These are phyloP conservation scores for Paecilomyces sp. DNA, from an alignment of 2,329 filamentous ascomycete genomes.

Conservation along the genomic window DNA sequence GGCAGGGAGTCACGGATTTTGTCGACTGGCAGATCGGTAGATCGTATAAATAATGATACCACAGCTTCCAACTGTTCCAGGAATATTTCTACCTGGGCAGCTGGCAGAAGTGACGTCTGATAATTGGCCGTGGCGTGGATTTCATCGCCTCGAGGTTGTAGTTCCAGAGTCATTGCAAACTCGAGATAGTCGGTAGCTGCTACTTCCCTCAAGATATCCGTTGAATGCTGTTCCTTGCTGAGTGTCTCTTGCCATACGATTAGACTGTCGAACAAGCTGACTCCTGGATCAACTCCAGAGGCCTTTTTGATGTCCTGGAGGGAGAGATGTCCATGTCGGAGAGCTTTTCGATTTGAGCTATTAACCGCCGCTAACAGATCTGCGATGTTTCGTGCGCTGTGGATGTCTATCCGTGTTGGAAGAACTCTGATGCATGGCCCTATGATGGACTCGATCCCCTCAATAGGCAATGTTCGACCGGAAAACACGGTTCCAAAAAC, in stretches of 20 bases:
- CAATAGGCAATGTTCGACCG: conserved; percentile 66
- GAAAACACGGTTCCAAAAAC: conserved; percentile 75
- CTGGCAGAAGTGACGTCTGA: conserved; percentile 47
- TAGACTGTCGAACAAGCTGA: conserved; percentile 64
- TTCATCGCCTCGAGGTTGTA: conserved; percentile 54
- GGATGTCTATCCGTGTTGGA: conserved; percentile 60
- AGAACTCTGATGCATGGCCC: conserved; percentile 75
- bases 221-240: conserved; percentile 22
- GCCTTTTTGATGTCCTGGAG: conserved; percentile 63
- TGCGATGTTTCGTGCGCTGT: conserved; percentile 42
- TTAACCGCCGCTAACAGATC: conserved; percentile 62
- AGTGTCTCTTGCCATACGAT: conserved; percentile 80
- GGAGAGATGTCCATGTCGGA: conserved; percentile 58
- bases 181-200: conserved; percentile 66
- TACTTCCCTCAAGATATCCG: conserved; percentile 45
- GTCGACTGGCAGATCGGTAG: conserved; percentile 25
- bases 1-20: conserved; percentile 22
- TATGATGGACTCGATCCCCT: conserved; percentile 63
- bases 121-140: conserved; percentile 50
- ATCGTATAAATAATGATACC: conserved; percentile 35
- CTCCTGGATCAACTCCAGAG: conserved; percentile 46
- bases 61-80: conserved; percentile 55
- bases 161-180: conserved; percentile 67
- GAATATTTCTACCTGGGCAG: conserved; percentile 50
- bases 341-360: conserved; percentile 54